A percentile compares a stretch with the other conserved stretches of the same genome.
These are phyloP conservation scores for Cyberlindnera mrakii DNA, from an alignment of 805 yeast genomes.

Conservation along the genomic window DNA sequence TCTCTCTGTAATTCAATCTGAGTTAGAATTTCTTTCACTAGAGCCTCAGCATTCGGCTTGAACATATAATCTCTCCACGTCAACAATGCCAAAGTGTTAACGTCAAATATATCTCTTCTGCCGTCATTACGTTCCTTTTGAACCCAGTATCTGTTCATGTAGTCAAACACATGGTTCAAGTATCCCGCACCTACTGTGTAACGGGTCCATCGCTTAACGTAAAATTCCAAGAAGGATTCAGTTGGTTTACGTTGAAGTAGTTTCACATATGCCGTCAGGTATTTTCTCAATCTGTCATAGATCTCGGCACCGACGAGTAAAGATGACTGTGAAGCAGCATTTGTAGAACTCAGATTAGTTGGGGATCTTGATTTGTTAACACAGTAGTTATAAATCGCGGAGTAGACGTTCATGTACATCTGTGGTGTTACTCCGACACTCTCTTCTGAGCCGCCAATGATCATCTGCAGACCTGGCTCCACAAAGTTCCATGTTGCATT, in stretches of 20 bases:
- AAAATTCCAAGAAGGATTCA: constrained; percentile 73
- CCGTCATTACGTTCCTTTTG: constrained; percentile 94
- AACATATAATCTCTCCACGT: constrained; percentile 88
- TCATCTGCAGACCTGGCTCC: constrained; percentile 68
- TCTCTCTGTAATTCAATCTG: constrained; percentile 75
- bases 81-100: constrained; percentile 78
- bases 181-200: constrained; percentile 88
- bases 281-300: constrained; percentile 63
- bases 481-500: constrained; percentile 72
- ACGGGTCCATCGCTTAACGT: constrained; percentile 84
- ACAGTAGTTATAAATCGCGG: constrained; percentile 90
- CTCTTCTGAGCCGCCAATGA: constrained; percentile 59
- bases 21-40: constrained; percentile 67
- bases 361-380: constrained; percentile 64
- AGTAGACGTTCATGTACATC: constrained; percentile 85
- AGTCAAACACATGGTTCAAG: constrained; percentile 88
- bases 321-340: constrained; percentile 28
- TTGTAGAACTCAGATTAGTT: constrained; percentile 25
- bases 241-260: constrained; percentile 43
- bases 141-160: constrained; percentile 96
- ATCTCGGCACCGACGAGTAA: constrained; percentile 84
- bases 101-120: constrained; percentile 82
- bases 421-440: constrained; percentile 50
- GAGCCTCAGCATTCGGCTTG: constrained; percentile 48
- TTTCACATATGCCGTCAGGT: constrained; percentile 55